Evolutionary conservation across 768 basidiomycete genomes (phyloP), one percentile per base, ranked within the genome.

Genomic region (Nevesoporus exiguus): DNA sequence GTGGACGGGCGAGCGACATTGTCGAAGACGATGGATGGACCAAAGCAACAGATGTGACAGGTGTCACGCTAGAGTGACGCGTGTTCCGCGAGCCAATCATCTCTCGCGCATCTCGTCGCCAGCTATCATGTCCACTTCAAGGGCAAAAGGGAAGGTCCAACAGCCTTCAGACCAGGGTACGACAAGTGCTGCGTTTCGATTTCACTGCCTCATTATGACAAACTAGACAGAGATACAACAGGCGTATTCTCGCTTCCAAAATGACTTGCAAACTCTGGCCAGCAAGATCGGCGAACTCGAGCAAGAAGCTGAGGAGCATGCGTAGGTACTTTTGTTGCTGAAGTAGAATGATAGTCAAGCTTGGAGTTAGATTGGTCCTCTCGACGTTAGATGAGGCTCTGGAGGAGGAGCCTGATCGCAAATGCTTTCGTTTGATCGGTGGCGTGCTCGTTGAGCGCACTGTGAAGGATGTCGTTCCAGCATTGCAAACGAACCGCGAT

Each of bases 271-370:
- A 70, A 81, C 85, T n/a, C 74, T 98, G 25, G 93, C 93, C 34
- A 83, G 86, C 59, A 98, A 98, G 74, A 95, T 98, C 62, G 90
- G 91, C 56, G 97, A 99, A 72, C 79, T 99, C 30, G 97, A 99
- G 70, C 84, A 87, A 60, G 97, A 99, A 65, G 84, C 92, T 19
- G 97, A 99, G 57, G 97, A 99, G 68, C 94, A 99, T 70, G 79
- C 80, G 96, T 94, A 58, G 60, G 86, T 80, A 14, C 40, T 43
- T 55, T 45, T 51, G 30, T 33, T 43, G 6, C n/a, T 47, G 42
- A 54, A 47, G 30, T n/a, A 42, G 39, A 19, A 27, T 14, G 17
- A 30, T 34, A n/a, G 53, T 52, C 2, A 39, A 55, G 31, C 44
- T 51, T 44, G 33, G 15, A 21, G 39, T 50, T 58, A 98, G 95